Conservation (phyloP, 2,329 filamentous ascomycete genomes). For the Penicillium sp. region DNA sequence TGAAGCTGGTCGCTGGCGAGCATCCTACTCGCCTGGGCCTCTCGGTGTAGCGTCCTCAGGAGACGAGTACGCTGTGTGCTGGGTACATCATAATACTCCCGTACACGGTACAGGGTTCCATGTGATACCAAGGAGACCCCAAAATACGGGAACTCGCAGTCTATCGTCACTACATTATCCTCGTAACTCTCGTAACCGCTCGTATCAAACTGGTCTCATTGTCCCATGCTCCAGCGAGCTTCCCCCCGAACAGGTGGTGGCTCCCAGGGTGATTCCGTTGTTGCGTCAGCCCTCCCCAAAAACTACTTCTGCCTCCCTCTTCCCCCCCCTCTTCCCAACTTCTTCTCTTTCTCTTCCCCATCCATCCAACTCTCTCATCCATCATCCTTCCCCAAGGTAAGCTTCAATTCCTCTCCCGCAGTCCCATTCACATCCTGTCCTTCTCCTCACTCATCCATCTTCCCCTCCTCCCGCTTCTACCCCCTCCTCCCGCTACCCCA, state of each 20-base stretch:
- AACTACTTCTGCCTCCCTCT: constrained; percentile 31
- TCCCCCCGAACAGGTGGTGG: no score
- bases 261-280: constrained; percentile 27
- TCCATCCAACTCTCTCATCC: constrained; percentile 8
- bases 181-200: no score
- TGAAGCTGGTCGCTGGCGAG: not conserved
- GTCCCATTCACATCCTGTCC: not conserved
- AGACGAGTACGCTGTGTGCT: not conserved
- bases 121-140: no score
- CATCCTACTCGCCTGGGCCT: not conserved
- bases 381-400: constrained; percentile 13
- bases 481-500: not conserved
- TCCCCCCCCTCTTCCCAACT: constrained; percentile 24
- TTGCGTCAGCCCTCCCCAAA: constrained; percentile 38
- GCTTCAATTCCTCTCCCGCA: not conserved
- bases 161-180: no score
- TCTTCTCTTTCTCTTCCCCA: constrained; percentile 18
- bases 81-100: not conserved
- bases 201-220: no score
- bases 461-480: constrained; percentile 4
- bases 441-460: constrained; percentile 2
- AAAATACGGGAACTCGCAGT: no score
- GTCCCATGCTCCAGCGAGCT: no score
- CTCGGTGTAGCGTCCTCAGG: not conserved
- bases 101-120: no score